Conservation (phyloP, 192 early-diverging fungal species). For the Helicostylum pulchrum region DNA sequence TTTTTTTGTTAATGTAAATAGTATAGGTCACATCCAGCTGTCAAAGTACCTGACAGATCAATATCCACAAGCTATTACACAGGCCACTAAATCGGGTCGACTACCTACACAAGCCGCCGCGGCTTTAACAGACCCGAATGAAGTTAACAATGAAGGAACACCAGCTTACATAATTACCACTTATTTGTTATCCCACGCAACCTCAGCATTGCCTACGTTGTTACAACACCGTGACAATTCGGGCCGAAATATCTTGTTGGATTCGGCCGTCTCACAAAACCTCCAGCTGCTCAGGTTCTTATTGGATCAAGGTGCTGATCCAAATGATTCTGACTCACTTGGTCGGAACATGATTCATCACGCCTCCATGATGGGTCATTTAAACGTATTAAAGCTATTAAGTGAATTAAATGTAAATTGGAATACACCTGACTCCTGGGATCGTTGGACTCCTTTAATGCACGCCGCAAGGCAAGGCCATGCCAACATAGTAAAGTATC, state of each 20-base stretch:
- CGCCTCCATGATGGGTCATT: conserved; percentile 38
- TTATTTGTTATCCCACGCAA: conserved; percentile 18
- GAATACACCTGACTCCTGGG: conserved; percentile 37
- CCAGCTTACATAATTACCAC: conserved; percentile 15
- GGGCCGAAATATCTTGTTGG: conserved; percentile 33
- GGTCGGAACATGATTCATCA: conserved; percentile 38
- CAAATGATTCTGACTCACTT: conserved; percentile 29
- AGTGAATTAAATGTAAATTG: conserved; percentile 8
- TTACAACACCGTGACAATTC: conserved; percentile 35
- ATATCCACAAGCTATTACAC: conserved; percentile 20
- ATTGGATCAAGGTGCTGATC: conserved; percentile 20
- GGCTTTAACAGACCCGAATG: background rate
- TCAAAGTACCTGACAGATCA: conserved; percentile 24
- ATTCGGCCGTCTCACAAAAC: conserved; percentile 34
- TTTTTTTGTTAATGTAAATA: background rate
- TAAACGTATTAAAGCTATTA: conserved; percentile 22
- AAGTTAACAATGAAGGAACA: background rate
- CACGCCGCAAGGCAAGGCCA: conserved; percentile 38
- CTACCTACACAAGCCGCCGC: conserved; percentile 41
- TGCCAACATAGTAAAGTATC: conserved; percentile 15
- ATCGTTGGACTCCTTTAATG: conserved; percentile 43
- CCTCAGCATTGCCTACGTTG: background rate
- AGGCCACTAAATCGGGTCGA: conserved; percentile 36
- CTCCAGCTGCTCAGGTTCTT: conserved; percentile 21
- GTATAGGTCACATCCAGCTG: conserved; percentile 27